Percentiles rank a stretch among this genome's conserved stretches.
These are phyloP conservation scores for Conticribra guillardii DNA, from an alignment of 108 stramenopile genomes.

Conservation along the genomic window DNA sequence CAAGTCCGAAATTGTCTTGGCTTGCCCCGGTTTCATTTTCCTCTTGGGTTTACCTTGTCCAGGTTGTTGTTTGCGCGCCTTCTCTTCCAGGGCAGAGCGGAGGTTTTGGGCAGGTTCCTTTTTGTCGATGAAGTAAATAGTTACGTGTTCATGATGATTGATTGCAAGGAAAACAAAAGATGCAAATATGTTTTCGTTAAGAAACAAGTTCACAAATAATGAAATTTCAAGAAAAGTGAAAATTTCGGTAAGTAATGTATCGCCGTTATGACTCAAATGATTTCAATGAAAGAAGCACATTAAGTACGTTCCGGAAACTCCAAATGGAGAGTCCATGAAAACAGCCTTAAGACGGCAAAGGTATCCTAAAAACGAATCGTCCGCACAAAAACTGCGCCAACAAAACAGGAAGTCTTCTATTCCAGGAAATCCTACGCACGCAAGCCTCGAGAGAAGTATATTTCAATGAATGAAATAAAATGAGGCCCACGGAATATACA, in stretches of 20 bases:
- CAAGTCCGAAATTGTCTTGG: constrained; percentile 85
- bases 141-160: not conserved
- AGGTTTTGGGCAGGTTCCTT: constrained; percentile 71
- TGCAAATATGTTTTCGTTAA: too few relatives aligned
- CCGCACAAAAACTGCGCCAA: constrained; percentile 35
- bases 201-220: too few relatives aligned
- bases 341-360: constrained; percentile 69
- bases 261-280: constrained; percentile 75
- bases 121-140: not conserved
- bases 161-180: constrained; percentile 3
- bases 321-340: constrained; percentile 42
- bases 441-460: constrained; percentile 11
- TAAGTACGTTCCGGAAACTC: constrained; percentile 52
- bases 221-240: too few relatives aligned
- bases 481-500: constrained; percentile 47
- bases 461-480: not conserved
- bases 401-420: constrained; percentile 15
- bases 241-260: constrained; percentile 49
- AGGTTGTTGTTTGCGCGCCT: constrained; percentile 60
- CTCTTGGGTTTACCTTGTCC: constrained; percentile 53
- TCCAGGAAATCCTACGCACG: constrained; percentile 52
- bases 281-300: constrained; percentile 66
- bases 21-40: constrained; percentile 83
- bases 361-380: constrained; percentile 11
- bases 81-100: constrained; percentile 79